A percentile compares a stretch with the other conserved stretches of the same genome.
phyloP scores from a whole-genome alignment of 1,139 yeast species.

The Yamadazyma taylorii region DNA sequence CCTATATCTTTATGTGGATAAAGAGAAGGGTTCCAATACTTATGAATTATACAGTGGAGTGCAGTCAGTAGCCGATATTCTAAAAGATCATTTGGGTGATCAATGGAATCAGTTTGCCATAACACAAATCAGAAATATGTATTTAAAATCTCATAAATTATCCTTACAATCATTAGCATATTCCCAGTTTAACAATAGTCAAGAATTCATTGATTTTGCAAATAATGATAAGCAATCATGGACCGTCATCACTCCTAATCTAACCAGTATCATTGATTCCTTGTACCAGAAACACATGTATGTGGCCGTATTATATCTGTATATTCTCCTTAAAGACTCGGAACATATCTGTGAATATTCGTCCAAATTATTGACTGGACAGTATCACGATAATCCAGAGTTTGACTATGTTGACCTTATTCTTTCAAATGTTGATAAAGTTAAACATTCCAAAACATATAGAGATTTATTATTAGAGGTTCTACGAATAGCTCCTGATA shows the following conservation, averaged over 20 bases:
- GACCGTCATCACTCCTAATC: constrained; percentile 9
- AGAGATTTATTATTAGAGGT: constrained; percentile 27
- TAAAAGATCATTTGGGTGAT: constrained; percentile 8
- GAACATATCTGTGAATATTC: constrained; percentile 18
- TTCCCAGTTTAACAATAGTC: constrained; percentile 7
- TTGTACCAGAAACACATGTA: constrained; percentile 8
- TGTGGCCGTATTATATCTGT: constrained; percentile 14
- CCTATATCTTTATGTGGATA: neutral
- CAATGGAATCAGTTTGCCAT: constrained; percentile 11
- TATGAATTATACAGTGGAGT: constrained; percentile 9
- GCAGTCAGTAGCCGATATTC: constrained; percentile 6
- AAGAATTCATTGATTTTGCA: constrained; percentile 14
- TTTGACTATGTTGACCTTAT: constrained; percentile 15
- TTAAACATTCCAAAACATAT: constrained; percentile 25
- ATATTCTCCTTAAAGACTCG: constrained; percentile 12
- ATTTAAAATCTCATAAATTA: constrained; percentile 9
- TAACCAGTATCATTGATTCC: constrained; percentile 6
- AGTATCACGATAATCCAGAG: constrained; percentile 4
- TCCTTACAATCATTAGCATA: constrained; percentile 13
- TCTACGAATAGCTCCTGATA: constrained; percentile 27
- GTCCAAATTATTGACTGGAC: constrained; percentile 12
- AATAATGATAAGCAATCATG: constrained; percentile 15
- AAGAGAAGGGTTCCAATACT: neutral
- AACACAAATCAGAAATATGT: constrained; percentile 8
- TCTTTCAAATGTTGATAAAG: constrained; percentile 16